Evolutionary conservation across 192 early-diverging fungal species (phyloP).

Genomic region (Coemansia sp.): DNA sequence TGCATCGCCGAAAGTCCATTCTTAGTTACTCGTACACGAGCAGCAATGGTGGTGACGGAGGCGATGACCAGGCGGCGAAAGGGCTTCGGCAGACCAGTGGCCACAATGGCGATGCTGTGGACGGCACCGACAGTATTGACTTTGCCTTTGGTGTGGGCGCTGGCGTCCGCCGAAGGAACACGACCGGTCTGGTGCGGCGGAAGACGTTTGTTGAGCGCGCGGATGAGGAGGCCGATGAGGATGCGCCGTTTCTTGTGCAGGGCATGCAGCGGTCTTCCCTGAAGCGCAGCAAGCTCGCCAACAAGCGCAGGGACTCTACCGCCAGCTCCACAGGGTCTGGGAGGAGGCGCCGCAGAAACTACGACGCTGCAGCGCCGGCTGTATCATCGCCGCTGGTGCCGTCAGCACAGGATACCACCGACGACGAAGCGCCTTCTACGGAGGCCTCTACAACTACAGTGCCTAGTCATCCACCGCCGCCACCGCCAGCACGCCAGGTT

Average conservation of each 20-base stretch:
- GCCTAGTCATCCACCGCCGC: not conserved
- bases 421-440: not conserved
- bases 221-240: conserved; percentile 26
- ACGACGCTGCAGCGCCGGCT: conserved; percentile 12
- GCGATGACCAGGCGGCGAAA: not conserved
- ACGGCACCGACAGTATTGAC: not conserved
- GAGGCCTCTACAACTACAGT: not conserved
- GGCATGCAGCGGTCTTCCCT: conserved; percentile 45
- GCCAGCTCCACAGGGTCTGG: conserved; percentile 23
- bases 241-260: conserved; percentile 51
- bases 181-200: conserved; percentile 38
- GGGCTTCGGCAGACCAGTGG: not conserved
- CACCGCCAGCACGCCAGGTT: not conserved
- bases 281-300: conserved; percentile 55
- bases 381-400: conserved; percentile 44
- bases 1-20: conserved; percentile 52
- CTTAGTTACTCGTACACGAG: conserved; percentile 46
- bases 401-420: not conserved
- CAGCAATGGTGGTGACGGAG: conserved; percentile 14
- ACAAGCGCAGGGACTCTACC: conserved; percentile 52
- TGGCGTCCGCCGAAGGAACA: conserved; percentile 36
- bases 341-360: conserved; percentile 12
- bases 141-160: conserved; percentile 9
- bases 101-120: not conserved
- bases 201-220: conserved; percentile 49